A percentile compares a stretch with the other conserved stretches of the same genome.
Evolutionary conservation across 495 filamentous ascomycete genomes (phyloP).

Genomic region (Trichoderma gamsii): DNA sequence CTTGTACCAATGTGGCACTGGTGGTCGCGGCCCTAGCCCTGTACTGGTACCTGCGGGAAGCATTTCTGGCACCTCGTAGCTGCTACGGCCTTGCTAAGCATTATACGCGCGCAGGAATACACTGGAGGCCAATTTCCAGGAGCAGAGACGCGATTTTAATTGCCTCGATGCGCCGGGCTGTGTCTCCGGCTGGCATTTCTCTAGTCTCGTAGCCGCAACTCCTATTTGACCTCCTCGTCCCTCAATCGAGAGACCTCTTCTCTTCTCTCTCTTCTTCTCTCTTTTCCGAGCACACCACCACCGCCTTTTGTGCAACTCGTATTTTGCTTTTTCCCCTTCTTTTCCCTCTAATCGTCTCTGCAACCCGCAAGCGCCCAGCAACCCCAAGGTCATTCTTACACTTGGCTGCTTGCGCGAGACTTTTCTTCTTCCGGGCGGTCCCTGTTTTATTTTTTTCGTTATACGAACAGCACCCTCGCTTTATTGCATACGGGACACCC

Average conservation of each 20-base stretch:
- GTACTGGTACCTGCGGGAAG: not conserved
- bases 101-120: not conserved
- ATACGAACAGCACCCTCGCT: conserved; percentile 7
- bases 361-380: conserved; percentile 4
- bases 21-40: not conserved
- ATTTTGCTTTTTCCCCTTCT: conserved; percentile 3
- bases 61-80: not conserved
- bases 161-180: conserved; percentile 2
- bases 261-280: conserved; percentile 31
- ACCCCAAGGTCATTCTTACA: not conserved
- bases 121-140: conserved; percentile 4
- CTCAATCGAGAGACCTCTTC: not conserved
- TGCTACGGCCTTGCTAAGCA: not conserved
- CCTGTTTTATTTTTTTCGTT: not conserved
- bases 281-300: conserved; percentile 44
- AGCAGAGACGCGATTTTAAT: not conserved
- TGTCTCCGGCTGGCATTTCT: conserved; percentile 6
- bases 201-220: conserved; percentile 12
- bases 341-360: not conserved
- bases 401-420: conserved; percentile 12
- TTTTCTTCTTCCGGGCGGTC: conserved; percentile 9
- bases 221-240: conserved; percentile 15
- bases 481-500: conserved; percentile 12
- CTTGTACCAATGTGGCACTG: not conserved
- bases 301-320: conserved; percentile 22